A percentile compares a stretch with the other conserved stretches of the same genome.
Evolutionary conservation across 768 basidiomycete species (phyloP).

Genomic region (Termitomyces eurrhizus): DNA sequence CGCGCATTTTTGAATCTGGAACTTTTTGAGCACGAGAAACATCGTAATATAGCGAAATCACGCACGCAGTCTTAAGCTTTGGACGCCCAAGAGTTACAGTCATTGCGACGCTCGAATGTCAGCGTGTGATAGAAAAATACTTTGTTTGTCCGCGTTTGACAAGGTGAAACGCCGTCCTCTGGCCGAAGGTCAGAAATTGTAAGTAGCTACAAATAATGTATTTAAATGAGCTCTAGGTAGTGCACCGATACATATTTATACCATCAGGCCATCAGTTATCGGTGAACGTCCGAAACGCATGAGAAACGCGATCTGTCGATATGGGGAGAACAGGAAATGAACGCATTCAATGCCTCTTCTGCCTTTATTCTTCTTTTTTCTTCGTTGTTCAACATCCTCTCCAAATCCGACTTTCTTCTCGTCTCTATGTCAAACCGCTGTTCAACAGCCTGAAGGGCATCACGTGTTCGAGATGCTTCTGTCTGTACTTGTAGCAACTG

Average conservation of each 20-base stretch:
- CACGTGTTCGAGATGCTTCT: conserved; percentile 52
- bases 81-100: conserved; percentile 31
- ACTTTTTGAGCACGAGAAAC: conserved; percentile 6
- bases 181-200: neutral
- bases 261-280: neutral
- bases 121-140: conserved; percentile 14
- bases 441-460: conserved; percentile 53
- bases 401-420: conserved; percentile 54
- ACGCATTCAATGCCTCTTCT: conserved; percentile 44
- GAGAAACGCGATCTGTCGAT: neutral
- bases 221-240: neutral
- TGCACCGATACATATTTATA: neutral
- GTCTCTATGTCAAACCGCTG: conserved; percentile 58
- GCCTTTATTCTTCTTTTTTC: conserved; percentile 39
- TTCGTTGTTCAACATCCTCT: conserved; percentile 48
- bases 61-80: conserved; percentile 64
- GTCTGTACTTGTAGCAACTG: conserved; percentile 64
- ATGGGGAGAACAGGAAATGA: conserved; percentile 24
- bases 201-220: neutral
- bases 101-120: conserved; percentile 21
- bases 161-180: neutral
- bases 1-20: conserved; percentile 72
- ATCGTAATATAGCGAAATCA: conserved; percentile 7
- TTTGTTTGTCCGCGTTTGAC: conserved; percentile 16
- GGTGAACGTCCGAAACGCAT: neutral